Percentiles rank a stretch among this genome's conserved stretches.
phyloP scores from a whole-genome alignment of 2,329 filamentous ascomycete species.

The Penicillium fuscoglaucum region DNA sequence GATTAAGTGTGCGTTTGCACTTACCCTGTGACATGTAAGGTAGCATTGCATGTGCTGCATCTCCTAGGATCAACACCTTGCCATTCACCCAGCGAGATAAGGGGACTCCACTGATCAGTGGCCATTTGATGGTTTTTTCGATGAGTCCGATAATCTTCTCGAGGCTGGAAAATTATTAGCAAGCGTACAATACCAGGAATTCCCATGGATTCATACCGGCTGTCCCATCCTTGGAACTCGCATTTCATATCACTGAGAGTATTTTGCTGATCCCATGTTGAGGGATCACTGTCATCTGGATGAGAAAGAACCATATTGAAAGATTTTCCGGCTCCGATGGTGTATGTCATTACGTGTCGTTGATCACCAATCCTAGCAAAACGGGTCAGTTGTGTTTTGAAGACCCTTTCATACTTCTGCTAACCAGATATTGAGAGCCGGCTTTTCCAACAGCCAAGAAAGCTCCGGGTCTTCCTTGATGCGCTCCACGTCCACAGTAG shows the following conservation, averaged over 20 bases:
- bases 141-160: constrained; percentile 31
- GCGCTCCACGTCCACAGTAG: constrained; percentile 41
- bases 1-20: no score
- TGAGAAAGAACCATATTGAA: constrained; percentile 53
- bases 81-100: constrained; percentile 19
- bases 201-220: constrained; percentile 8
- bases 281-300: constrained; percentile 38
- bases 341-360: constrained; percentile 47
- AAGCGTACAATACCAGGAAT: background rate
- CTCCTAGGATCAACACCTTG: constrained; percentile 45
- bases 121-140: constrained; percentile 19
- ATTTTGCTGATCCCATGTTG: constrained; percentile 28
- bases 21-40: constrained; percentile 45
- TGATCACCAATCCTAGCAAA: constrained; percentile 23
- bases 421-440: constrained; percentile 44
- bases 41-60: constrained; percentile 49
- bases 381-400: background rate
- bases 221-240: constrained; percentile 26
- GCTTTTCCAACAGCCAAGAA: constrained; percentile 43
- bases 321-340: constrained; percentile 45
- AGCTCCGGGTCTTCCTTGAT: constrained; percentile 41
- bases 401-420: background rate
- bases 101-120: constrained; percentile 28
- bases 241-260: constrained; percentile 36
- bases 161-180: constrained; percentile 18